Percentiles rank a stretch among this genome's conserved stretches.
Evolutionary conservation across 2,329 filamentous ascomycete species (phyloP).

Genomic region (Pseudocercospora ulei): DNA sequence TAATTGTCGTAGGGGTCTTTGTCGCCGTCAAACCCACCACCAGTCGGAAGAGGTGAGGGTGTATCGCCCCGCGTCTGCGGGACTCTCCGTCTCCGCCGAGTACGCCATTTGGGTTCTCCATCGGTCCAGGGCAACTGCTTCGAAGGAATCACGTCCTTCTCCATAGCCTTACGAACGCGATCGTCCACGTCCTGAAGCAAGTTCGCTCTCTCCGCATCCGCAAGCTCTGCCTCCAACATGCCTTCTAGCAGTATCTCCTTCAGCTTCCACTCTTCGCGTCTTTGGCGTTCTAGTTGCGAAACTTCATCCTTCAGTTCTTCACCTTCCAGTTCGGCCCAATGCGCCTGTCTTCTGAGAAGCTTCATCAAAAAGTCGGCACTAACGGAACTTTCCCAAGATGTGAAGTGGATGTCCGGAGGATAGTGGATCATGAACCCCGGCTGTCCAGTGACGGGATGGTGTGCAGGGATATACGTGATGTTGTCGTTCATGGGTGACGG

Average conservation of each 20-base stretch:
- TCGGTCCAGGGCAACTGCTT: constrained; percentile 30
- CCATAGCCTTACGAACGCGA: constrained; percentile 32
- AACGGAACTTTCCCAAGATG: constrained; percentile 53
- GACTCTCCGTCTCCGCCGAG: constrained; percentile 3
- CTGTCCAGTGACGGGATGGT: constrained; percentile 51
- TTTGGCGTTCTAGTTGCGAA: constrained; percentile 55
- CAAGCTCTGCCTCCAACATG: constrained; percentile 60
- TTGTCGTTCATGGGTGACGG: constrained; percentile 45
- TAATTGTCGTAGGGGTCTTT: constrained; percentile 33
- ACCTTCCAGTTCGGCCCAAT: constrained; percentile 61
- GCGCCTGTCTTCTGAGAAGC: constrained; percentile 53
- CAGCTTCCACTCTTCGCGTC: constrained; percentile 65
- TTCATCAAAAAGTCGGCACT: constrained; percentile 59
- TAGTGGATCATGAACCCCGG: constrained; percentile 45
- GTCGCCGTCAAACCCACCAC: constrained; percentile 32
- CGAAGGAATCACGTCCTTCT: constrained; percentile 34
- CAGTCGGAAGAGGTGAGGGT: constrained; percentile 29
- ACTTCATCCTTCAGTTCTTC: constrained; percentile 56
- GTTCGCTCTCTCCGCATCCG: constrained; percentile 34
- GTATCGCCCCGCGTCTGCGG: constrained; percentile 12
- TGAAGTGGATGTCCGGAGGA: constrained; percentile 52
- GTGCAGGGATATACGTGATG: constrained; percentile 49
- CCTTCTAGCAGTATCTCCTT: constrained; percentile 73
- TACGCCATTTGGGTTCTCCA: constrained; percentile 23
- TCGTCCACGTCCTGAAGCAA: constrained; percentile 32